Percentiles rank a stretch among this genome's conserved stretches.
These are phyloP conservation scores for Guyanaporus albipodus DNA, from an alignment of 768 basidiomycete species.

Conservation along the genomic window DNA sequence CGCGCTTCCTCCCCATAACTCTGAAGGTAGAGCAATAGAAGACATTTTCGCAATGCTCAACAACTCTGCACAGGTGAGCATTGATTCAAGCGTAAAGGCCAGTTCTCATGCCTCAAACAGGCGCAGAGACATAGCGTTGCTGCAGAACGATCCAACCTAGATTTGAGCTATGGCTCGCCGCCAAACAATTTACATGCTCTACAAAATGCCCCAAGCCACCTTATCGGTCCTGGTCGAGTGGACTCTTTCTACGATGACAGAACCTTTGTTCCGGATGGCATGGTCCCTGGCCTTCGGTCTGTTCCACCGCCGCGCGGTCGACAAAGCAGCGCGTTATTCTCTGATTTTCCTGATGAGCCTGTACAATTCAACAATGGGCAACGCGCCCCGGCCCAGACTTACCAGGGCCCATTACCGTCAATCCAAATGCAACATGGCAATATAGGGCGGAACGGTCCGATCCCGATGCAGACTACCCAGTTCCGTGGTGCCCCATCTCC, in stretches of 20 bases:
- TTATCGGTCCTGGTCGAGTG: conserved; percentile 43
- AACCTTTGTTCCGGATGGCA: conserved; percentile 76
- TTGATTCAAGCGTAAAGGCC: not conserved
- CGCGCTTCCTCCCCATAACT: conserved; percentile 36
- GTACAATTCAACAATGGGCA: conserved; percentile 58
- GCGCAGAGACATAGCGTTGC: conserved; percentile 25
- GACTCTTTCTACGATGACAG: conserved; percentile 75
- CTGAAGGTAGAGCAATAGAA: conserved; percentile 64
- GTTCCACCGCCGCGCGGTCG: conserved; percentile 59
- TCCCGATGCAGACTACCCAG: conserved; percentile 56
- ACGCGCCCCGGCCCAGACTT: conserved; percentile 56
- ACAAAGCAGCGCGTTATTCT: conserved; percentile 49
- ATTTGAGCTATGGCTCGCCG: conserved; percentile 22
- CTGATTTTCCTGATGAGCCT: conserved; percentile 62
- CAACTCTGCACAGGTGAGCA: conserved; percentile 66
- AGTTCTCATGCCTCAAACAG: conserved; percentile 17
- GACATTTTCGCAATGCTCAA: conserved; percentile 80
- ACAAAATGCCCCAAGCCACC: conserved; percentile 42
- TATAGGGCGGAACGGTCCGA: conserved; percentile 46
- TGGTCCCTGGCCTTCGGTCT: conserved; percentile 80
- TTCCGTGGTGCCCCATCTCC: conserved; percentile 73
- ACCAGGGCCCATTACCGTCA: conserved; percentile 44
- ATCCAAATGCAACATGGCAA: conserved; percentile 51
- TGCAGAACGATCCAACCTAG: conserved; percentile 24
- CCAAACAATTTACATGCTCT: conserved; percentile 34